phyloP scores from a whole-genome alignment of 768 basidiomycete genomes.

The Lactarius quietus region DNA sequence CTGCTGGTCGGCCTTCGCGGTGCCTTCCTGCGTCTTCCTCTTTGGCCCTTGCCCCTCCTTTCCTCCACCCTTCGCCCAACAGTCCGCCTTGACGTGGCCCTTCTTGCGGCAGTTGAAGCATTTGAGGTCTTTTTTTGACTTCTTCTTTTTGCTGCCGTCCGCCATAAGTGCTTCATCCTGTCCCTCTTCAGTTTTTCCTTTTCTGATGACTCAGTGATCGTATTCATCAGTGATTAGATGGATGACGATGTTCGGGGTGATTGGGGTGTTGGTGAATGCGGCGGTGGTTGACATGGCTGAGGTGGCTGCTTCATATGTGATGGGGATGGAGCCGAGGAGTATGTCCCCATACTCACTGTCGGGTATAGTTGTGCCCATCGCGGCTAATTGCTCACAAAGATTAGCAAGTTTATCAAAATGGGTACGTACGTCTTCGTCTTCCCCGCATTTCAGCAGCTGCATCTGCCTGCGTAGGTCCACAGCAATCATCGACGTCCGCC shows the following conservation, averaged over 20 bases:
- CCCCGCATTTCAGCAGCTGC: neutral
- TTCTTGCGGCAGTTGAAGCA: no score
- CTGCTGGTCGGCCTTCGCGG: no score
- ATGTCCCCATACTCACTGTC: neutral
- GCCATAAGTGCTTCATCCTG: slow-evolving; percentile 11
- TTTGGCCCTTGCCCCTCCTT: no score
- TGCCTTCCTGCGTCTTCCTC: no score
- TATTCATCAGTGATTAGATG: slow-evolving; percentile 28
- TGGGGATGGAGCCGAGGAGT: slow-evolving; percentile 35
- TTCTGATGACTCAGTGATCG: slow-evolving; percentile 20
- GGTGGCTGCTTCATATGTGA: slow-evolving; percentile 34
- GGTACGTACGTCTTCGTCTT: neutral
- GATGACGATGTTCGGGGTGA: slow-evolving; percentile 28
- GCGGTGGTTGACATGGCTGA: slow-evolving; percentile 32
- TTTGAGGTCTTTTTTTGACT: no score
- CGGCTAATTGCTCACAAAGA: neutral
- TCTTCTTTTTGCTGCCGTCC: no score
- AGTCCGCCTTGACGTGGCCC: no score
- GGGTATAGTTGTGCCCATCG: neutral
- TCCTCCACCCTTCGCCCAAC: no score
- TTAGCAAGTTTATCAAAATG: neutral
- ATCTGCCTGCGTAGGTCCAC: neutral
- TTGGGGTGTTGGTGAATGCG: slow-evolving; percentile 25
- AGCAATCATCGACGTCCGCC: neutral
- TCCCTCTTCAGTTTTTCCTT: neutral